Conservation (phyloP, 2,329 filamentous ascomycete genomes). For the Tricladium varicosporioides region DNA sequence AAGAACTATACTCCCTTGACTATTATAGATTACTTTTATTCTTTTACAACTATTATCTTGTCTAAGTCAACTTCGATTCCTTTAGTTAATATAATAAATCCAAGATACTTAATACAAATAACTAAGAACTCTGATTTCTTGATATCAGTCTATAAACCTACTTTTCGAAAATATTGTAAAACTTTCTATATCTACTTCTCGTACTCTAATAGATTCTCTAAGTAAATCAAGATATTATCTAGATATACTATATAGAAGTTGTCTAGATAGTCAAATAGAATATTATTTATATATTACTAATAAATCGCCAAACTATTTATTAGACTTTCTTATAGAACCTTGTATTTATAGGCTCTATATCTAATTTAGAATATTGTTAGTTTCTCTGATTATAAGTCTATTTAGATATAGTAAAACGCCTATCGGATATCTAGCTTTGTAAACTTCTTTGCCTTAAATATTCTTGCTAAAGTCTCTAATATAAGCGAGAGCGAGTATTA, state of each 20-base stretch:
- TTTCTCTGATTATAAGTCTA: not conserved
- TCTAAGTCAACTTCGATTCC: no score
- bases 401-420: constrained; percentile 4
- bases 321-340: not conserved
- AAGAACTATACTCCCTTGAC: not conserved
- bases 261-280: no score
- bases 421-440: constrained; percentile 9
- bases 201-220: no score
- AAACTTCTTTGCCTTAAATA: constrained; percentile 2
- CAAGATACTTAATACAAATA: no score
- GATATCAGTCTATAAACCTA: no score
- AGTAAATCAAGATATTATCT: no score
- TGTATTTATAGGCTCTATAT: constrained; percentile 4
- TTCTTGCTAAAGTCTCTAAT: not conserved
- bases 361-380: not conserved
- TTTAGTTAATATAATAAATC: no score
- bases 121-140: no score
- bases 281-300: no score
- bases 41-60: not conserved
- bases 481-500: not conserved
- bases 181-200: no score
- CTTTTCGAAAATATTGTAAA: no score
- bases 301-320: constrained; percentile 2
- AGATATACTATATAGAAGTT: not conserved
- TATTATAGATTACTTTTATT: not conserved